Percentiles rank a stretch among this genome's conserved stretches.
Evolutionary conservation across 73 alveolate species (phyloP).

Genomic region (Paramecium sexaurelia): DNA sequence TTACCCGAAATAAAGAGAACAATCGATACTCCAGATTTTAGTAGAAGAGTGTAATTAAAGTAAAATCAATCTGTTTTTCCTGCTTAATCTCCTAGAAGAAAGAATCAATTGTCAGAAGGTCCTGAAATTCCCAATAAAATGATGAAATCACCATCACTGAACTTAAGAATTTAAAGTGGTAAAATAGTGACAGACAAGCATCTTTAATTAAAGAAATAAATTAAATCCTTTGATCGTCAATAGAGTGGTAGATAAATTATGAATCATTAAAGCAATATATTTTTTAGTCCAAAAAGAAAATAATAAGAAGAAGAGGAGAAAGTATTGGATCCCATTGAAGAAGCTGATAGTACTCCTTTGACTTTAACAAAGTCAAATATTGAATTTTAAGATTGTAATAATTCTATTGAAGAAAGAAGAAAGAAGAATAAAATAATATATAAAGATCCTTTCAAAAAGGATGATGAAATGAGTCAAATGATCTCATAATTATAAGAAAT

Average conservation of each 20-base stretch:
- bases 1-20: constrained; percentile 1
- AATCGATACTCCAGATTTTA: constrained; percentile 23
- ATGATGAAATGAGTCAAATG: constrained; percentile 58
- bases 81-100: neutral
- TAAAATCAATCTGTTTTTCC: neutral
- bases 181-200: neutral
- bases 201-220: neutral
- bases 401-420: constrained; percentile 8
- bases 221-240: constrained; percentile 16
- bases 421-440: constrained; percentile 27
- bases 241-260: neutral
- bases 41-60: neutral
- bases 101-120: neutral
- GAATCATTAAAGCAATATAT: neutral
- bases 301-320: neutral
- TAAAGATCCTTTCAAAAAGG: constrained; percentile 8
- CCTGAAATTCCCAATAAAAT: neutral
- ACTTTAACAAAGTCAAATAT: constrained; percentile 8
- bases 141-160: constrained; percentile 26
- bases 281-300: constrained; percentile 44
- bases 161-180: constrained; percentile 21
- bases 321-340: constrained; percentile 24
- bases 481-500: neutral
- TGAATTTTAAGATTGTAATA: neutral
- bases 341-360: constrained; percentile 44